Evolutionary conservation across 108 stramenopile species (phyloP).

Genomic region (Craspedostauros australis): DNA sequence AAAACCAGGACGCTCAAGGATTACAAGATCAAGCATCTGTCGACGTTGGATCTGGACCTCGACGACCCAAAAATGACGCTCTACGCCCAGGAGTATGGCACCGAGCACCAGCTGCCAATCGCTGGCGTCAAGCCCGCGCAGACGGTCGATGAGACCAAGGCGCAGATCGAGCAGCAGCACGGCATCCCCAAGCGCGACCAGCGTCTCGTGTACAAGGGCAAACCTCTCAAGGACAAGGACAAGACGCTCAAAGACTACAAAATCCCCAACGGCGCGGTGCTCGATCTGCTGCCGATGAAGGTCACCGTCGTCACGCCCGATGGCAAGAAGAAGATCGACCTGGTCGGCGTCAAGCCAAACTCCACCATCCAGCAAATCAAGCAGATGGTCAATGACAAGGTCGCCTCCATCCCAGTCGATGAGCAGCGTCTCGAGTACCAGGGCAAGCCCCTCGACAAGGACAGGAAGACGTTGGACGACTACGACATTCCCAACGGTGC

Average conservation of each 20-base stretch:
- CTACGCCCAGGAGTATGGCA: too few species aligned
- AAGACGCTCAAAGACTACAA: constrained; percentile 17
- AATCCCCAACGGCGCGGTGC: constrained; percentile 6
- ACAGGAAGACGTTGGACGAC: neutral
- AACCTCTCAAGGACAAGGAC: constrained; percentile 11
- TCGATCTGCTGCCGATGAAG: constrained; percentile 17
- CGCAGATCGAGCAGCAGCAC: constrained; percentile 2
- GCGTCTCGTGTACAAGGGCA: constrained; percentile 2
- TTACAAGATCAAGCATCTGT: constrained; percentile 8
- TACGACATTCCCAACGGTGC: constrained; percentile 6
- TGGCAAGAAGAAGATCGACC: too few species aligned
- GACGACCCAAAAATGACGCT: too few species aligned
- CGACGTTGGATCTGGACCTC: constrained; percentile 8
- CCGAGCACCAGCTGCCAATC: too few species aligned
- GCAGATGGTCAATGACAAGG: constrained; percentile 11
- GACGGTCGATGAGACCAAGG: constrained; percentile 21
- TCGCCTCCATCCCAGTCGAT: constrained; percentile 4
- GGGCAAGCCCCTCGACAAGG: neutral
- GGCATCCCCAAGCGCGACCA: constrained; percentile 28
- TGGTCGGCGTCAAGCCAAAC: constrained; percentile 5
- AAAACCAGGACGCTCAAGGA: constrained; percentile 10
- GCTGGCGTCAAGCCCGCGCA: constrained; percentile 9
- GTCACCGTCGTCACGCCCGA: constrained; percentile 18
- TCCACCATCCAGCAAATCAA: constrained; percentile 13
- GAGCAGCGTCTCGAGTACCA: constrained; percentile 8